Evolutionary conservation across 345 rosid species (phyloP).

Genomic region (Pseudoturritis turrita): DNA sequence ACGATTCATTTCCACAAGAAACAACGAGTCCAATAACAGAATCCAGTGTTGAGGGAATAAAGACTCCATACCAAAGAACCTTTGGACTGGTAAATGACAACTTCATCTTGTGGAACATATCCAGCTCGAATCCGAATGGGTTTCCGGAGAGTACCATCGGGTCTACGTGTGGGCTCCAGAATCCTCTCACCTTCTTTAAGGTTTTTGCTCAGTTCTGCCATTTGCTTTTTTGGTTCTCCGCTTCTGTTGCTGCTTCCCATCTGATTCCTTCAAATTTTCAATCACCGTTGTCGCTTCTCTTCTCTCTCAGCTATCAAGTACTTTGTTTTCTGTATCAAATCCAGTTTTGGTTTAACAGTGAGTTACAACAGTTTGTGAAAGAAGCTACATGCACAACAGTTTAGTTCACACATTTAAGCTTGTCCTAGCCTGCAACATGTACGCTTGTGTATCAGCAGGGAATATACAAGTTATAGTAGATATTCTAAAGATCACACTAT

Average conservation of each 20-base stretch:
- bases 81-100: conserved; percentile 80
- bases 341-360: background rate
- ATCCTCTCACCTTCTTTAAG: conserved; percentile 97
- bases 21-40: background rate
- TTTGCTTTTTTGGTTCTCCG: conserved; percentile 44
- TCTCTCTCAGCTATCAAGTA: conserved; percentile 2
- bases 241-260: conserved; percentile 44
- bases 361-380: conserved; percentile 2
- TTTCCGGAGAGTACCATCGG: conserved; percentile 88
- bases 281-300: background rate
- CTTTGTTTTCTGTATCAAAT: background rate
- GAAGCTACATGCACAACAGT: background rate
- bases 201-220: conserved; percentile 79
- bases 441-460: too few species aligned
- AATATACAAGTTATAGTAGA: too few species aligned
- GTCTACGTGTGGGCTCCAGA: conserved; percentile 76
- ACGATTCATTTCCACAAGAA: background rate
- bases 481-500: too few species aligned
- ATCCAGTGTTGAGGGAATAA: background rate
- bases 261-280: background rate
- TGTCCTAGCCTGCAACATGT: too few species aligned
- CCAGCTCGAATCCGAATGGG: conserved; percentile 88
- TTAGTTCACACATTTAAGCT: too few species aligned
- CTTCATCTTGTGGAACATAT: conserved; percentile 86
- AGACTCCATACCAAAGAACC: conserved; percentile 64